A percentile compares a stretch with the other conserved stretches of the same genome.
Conservation (phyloP, 345 rosid species). For the Citrus reticulata region DNA sequence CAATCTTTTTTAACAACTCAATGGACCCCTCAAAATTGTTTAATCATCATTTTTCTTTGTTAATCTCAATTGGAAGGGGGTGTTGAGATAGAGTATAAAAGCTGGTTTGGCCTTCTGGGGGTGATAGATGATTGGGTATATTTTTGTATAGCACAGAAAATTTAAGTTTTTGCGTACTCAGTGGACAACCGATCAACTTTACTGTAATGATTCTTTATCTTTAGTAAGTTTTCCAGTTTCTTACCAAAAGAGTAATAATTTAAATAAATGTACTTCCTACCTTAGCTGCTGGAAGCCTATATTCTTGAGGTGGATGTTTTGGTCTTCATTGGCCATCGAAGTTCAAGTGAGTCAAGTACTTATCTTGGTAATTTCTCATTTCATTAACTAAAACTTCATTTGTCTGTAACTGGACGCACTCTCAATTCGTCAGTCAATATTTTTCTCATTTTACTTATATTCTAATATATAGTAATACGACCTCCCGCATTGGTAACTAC, state of each 20-base stretch:
- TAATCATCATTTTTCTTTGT: not conserved
- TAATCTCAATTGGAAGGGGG: too few relatives aligned
- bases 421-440: not conserved
- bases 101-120: too few relatives aligned
- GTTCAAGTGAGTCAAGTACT: not conserved
- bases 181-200: too few relatives aligned
- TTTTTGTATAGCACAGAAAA: too few relatives aligned
- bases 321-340: not conserved
- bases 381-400: not conserved
- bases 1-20: not conserved
- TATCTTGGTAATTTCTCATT: not conserved
- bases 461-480: not conserved
- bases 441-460: not conserved
- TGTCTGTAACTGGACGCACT: not conserved
- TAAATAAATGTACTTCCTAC: not conserved
- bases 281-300: not conserved
- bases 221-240: too few relatives aligned
- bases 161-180: too few relatives aligned
- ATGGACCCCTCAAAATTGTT: not conserved
- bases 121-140: too few relatives aligned
- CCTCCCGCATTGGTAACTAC: not conserved
- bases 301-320: not conserved
- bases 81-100: too few relatives aligned
- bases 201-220: too few relatives aligned
- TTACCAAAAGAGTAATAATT: not conserved